A percentile compares a stretch with the other conserved stretches of the same genome.
phyloP scores from a whole-genome alignment of 1,139 yeast genomes.

The Trichomonascaceae sp. region DNA sequence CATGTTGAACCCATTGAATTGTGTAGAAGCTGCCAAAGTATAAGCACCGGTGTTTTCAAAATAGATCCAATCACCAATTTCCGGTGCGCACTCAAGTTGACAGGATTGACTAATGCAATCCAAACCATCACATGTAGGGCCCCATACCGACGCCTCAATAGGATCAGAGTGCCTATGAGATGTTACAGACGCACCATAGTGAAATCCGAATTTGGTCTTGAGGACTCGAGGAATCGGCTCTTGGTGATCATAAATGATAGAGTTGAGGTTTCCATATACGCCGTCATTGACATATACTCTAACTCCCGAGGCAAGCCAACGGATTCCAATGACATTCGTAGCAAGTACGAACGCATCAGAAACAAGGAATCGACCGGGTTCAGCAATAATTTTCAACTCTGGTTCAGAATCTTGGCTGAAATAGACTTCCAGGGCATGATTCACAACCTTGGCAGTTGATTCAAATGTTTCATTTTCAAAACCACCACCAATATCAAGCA shows the following conservation, averaged over 20 bases:
- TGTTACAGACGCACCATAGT: constrained; percentile 35
- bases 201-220: constrained; percentile 43
- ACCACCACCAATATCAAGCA: constrained; percentile 93
- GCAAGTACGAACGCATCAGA: constrained; percentile 84
- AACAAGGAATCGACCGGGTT: constrained; percentile 90
- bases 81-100: constrained; percentile 51
- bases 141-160: constrained; percentile 69
- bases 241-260: constrained; percentile 90
- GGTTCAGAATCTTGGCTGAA: constrained; percentile 51
- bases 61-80: constrained; percentile 89
- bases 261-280: constrained; percentile 90
- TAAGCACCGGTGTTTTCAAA: constrained; percentile 89
- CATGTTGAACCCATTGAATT: constrained; percentile 76
- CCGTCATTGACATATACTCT: constrained; percentile 83
- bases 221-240: constrained; percentile 64
- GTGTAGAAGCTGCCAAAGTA: constrained; percentile 82
- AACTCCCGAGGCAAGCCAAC: constrained; percentile 36
- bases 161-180: constrained; percentile 13
- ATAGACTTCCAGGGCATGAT: constrained; percentile 47
- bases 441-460: constrained; percentile 55
- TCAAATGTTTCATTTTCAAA: constrained; percentile 65
- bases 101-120: constrained; percentile 67
- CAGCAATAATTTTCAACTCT: constrained; percentile 58
- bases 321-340: constrained; percentile 75
- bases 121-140: constrained; percentile 96